These are phyloP conservation scores for Sporobolus alterniflorus DNA, from an alignment of 202 grass and related monocot genomes.

Conservation along the genomic window DNA sequence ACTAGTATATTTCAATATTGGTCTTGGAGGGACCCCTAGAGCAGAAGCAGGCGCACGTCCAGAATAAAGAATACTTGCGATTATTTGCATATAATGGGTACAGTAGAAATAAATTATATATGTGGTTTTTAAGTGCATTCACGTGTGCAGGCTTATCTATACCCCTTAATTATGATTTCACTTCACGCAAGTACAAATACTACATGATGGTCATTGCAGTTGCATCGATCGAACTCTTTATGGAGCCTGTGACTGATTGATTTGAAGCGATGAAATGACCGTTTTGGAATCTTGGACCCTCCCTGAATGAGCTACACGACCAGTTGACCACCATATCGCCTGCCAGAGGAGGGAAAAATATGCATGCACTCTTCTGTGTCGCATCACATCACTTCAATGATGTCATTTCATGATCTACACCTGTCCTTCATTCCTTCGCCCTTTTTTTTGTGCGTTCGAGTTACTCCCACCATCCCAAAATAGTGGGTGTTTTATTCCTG, in stretches of 20 bases:
- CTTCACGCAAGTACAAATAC: slow-evolving; percentile 16
- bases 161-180: slow-evolving; percentile 30
- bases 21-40: neutral
- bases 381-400: slow-evolving; percentile 3
- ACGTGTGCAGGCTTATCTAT: slow-evolving; percentile 31
- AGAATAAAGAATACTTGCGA: neutral
- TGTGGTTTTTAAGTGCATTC: slow-evolving; percentile 14
- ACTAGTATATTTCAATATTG: neutral
- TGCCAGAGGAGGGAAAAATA: slow-evolving; percentile 19
- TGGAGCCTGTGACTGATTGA: slow-evolving; percentile 34
- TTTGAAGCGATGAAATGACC: slow-evolving; percentile 49
- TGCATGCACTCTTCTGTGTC: neutral
- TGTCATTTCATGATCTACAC: slow-evolving; percentile 55
- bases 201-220: slow-evolving; percentile 30
- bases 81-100: neutral
- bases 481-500: too few species aligned
- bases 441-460: slow-evolving; percentile 41
- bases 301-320: slow-evolving; percentile 38
- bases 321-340: slow-evolving; percentile 18
- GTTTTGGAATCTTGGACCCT: slow-evolving; percentile 46
- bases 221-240: slow-evolving; percentile 26
- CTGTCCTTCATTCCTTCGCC: slow-evolving; percentile 38
- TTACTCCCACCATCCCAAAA: neutral
- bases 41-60: neutral
- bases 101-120: neutral